These are phyloP conservation scores for Musa schizocarpa DNA, from an alignment of 176 grass and related monocot species.

Conservation along the genomic window DNA sequence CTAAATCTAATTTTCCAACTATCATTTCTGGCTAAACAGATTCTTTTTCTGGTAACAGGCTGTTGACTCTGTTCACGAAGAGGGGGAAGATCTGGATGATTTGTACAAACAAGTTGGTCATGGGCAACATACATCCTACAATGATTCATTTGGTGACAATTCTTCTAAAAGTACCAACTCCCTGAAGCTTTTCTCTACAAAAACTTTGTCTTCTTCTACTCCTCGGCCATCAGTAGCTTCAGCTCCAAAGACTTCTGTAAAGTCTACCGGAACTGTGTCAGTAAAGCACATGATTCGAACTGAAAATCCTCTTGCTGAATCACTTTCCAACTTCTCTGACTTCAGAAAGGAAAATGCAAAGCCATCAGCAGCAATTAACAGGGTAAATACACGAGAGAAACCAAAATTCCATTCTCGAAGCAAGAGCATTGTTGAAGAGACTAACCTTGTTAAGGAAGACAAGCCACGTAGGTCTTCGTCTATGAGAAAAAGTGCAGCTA, in stretches of 20 bases:
- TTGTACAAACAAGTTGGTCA: neutral
- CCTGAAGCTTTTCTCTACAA: conserved; percentile 53
- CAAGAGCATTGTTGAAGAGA: conserved; percentile 72
- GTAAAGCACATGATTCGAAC: conserved; percentile 34
- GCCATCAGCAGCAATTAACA: conserved; percentile 47
- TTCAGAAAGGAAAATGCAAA: conserved; percentile 90
- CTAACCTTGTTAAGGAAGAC: conserved; percentile 53
- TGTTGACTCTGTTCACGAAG: conserved; percentile 45
- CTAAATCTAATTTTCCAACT: neutral
- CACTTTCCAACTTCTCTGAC: conserved; percentile 67
- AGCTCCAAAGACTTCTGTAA: conserved; percentile 45
- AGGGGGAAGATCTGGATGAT: conserved; percentile 40
- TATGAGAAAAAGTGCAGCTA: conserved; percentile 54
- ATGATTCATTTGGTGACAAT: conserved; percentile 71
- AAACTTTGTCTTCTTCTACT: conserved; percentile 36
- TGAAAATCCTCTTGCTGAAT: conserved; percentile 71
- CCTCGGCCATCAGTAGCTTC: conserved; percentile 39
- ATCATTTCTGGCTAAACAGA: neutral
- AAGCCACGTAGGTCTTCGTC: conserved; percentile 56
- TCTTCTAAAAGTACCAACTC: conserved; percentile 78
- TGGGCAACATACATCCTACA: conserved; percentile 30
- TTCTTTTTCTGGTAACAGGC: conserved; percentile 38
- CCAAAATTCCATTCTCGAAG: conserved; percentile 53
- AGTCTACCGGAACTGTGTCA: conserved; percentile 33
- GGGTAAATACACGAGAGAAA: conserved; percentile 36